Base-by-base conservation (phyloP, 495 filamentous ascomycete species). In the Physcia stellaris region DNA sequence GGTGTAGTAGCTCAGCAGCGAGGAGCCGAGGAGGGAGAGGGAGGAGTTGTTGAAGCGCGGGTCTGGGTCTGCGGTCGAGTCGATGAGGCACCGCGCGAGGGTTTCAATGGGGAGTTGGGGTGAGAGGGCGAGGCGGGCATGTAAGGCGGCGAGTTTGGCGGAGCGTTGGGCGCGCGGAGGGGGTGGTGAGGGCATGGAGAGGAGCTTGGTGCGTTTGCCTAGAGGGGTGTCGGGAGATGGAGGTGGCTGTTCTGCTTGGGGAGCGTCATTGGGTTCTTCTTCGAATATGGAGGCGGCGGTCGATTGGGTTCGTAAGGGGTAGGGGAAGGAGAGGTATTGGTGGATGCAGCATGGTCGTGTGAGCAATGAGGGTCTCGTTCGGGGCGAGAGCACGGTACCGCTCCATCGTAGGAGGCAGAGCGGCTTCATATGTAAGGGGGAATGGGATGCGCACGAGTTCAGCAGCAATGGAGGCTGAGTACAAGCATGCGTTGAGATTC, bases 141-240 rank as follows among this genome's bases (percentile, higher is more conserved):
- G 87, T 23, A 98, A 77, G 40, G 90, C 86, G 45, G 87, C 76
- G 52, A 98, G 82, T 64, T 94, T 94, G 40, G 88, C 78, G 37
- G 90, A 95, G 42, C 62, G 52, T 38, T 67, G 57, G n/a, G 86
- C 80, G 45, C 65, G 66, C 47, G 71, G 64, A 41, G 78, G 73
- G 40, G 68, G 71, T 46, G 80, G 86, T 52, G 82, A 86, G 42
- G 82, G 73, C 24, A 68, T 41, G 3, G 16, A 17, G 46, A 59
- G 53, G 18, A 46, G 45, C 3, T 29, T n/a, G n/a, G 29, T 2
- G 33, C 24, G 29, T 40, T 32, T 17, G 28, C 32, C 20, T 35
- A 22, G 28, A 31, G n/a, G 30, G 24, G 15, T 16, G 6, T 32
- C 43, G 17, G 38, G 39, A 19, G 43, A 32, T 32, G 46, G 31